Evolutionary conservation across 2,329 filamentous ascomycete species (phyloP).

Genomic region (Xylaria sp.): DNA sequence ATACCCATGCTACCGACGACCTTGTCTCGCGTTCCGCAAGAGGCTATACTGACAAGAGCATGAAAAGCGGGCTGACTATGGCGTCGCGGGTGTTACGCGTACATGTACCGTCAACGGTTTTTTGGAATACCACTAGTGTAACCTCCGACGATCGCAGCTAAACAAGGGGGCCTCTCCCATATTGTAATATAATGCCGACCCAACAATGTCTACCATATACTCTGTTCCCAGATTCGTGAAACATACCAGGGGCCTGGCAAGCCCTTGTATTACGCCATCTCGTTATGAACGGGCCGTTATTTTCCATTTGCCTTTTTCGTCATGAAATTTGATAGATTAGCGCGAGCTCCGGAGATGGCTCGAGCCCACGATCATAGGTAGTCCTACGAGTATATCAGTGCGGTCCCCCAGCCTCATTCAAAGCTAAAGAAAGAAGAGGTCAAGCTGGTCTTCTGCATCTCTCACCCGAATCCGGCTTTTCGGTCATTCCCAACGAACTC

Average conservation of each 20-base stretch:
- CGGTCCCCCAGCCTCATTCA: constrained; percentile 14
- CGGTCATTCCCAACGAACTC: constrained; percentile 11
- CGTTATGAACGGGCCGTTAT: background rate
- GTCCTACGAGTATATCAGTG: constrained; percentile 27
- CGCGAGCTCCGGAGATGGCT: background rate
- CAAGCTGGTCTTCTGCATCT: constrained; percentile 35
- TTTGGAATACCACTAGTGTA: constrained; percentile 6
- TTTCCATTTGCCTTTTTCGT: constrained; percentile 13
- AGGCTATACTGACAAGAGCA: constrained; percentile 7
- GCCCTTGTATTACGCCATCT: constrained; percentile 17
- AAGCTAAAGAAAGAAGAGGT: constrained; percentile 1
- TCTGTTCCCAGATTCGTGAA: constrained; percentile 30
- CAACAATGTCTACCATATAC: constrained; percentile 18
- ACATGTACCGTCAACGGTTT: background rate
- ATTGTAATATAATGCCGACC: background rate
- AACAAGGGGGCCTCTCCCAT: background rate
- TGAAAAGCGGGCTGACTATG: constrained; percentile 20
- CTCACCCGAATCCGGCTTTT: constrained; percentile 19
- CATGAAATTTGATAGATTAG: constrained; percentile 13
- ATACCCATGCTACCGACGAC: constrained; percentile 15
- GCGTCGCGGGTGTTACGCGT: constrained; percentile 11
- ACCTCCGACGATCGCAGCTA: constrained; percentile 20
- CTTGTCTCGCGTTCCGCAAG: constrained; percentile 14
- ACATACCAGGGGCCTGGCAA: constrained; percentile 21
- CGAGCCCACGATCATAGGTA: background rate